phyloP scores from a whole-genome alignment of 2,329 filamentous ascomycete species.

The Colletotrichum aenigma region DNA sequence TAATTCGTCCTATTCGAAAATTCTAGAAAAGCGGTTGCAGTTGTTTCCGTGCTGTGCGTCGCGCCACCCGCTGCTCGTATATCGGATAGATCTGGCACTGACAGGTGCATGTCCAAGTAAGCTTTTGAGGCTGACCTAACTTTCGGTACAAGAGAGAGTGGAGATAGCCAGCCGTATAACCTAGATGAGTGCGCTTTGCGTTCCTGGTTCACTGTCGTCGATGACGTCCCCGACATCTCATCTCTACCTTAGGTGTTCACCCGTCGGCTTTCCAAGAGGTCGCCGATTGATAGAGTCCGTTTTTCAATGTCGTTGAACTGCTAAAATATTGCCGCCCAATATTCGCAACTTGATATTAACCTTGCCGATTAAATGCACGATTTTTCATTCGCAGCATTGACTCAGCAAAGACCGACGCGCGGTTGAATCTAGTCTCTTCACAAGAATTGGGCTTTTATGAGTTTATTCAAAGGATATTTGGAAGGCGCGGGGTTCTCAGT shows the following conservation, averaged over 20 bases:
- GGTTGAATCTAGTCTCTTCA: background rate
- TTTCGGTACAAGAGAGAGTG: background rate
- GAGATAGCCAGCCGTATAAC: background rate
- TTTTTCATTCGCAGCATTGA: background rate
- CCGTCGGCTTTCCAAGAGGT: fast-evolving
- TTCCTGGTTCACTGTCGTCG: background rate
- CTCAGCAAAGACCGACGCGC: background rate
- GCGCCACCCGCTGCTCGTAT: background rate
- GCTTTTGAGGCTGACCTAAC: background rate
- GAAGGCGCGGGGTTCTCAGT: background rate
- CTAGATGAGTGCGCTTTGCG: background rate
- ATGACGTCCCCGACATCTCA: background rate
- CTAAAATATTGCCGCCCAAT: background rate
- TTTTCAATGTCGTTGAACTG: background rate
- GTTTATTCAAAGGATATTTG: background rate
- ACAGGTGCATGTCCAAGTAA: background rate
- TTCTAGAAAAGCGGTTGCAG: background rate
- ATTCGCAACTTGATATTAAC: background rate
- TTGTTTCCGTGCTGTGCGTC: background rate
- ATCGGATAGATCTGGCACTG: background rate
- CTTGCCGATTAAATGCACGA: background rate
- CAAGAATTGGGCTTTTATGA: background rate
- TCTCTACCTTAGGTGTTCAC: background rate
- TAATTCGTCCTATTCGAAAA: background rate
- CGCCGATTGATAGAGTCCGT: background rate